Evolutionary conservation across 345 rosid genomes (phyloP).

Genomic region (Eucalyptus melliodora): DNA sequence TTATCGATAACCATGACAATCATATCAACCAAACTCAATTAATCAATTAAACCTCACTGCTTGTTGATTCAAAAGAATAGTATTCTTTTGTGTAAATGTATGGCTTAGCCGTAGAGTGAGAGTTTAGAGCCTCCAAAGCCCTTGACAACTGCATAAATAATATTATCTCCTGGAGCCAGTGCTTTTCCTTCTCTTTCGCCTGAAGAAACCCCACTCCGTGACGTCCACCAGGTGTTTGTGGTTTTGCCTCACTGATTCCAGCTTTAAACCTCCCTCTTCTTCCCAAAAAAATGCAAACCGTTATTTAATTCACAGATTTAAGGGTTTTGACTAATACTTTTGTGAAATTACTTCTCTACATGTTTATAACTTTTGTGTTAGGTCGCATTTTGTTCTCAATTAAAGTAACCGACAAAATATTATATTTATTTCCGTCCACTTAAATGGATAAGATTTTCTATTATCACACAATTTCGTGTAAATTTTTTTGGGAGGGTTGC

Average conservation of each 20-base stretch:
- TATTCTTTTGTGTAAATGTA: not conserved
- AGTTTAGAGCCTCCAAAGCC: not conserved
- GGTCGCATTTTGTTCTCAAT: not conserved
- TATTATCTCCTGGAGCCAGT: not conserved
- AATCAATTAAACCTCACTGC: not conserved
- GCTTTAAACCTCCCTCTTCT: not conserved
- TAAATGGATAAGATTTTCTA: not conserved
- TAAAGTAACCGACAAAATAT: not conserved
- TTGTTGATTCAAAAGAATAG: not conserved
- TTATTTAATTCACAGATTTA: not conserved
- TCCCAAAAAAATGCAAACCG: not conserved
- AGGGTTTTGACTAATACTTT: not conserved
- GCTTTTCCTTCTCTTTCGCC: not conserved
- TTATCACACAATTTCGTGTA: not conserved
- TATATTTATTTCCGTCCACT: not conserved
- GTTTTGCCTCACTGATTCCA: not conserved
- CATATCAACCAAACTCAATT: not conserved
- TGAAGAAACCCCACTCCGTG: not conserved
- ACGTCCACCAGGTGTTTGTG: not conserved
- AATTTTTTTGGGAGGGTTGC: not conserved
- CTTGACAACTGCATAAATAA: not conserved
- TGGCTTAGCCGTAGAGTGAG: not conserved
- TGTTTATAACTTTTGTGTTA: not conserved
- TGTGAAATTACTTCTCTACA: not conserved
- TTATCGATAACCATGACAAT: not conserved